Percentiles rank a stretch among this genome's conserved stretches.
phyloP scores from a whole-genome alignment of 2,329 filamentous ascomycete genomes.

The Ophiostoma sp. region DNA sequence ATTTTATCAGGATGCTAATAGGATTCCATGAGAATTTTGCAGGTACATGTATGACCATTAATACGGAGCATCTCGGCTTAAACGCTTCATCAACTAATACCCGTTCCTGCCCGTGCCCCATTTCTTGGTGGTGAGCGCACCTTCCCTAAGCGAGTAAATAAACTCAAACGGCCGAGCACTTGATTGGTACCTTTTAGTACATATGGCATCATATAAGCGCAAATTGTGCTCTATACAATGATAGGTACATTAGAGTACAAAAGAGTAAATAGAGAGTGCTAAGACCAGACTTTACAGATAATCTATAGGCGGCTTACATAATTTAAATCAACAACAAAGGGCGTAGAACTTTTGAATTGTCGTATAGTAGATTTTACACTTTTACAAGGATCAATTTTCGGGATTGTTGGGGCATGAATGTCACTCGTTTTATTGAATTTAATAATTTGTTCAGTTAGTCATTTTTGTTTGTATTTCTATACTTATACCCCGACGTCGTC shows the following conservation, averaged over 20 bases:
- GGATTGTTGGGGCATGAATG: background rate
- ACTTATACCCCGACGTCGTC: constrained; percentile 1
- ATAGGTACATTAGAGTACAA: background rate
- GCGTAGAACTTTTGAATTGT: background rate
- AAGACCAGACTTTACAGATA: background rate
- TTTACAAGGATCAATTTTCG: background rate
- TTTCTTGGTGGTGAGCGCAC: background rate
- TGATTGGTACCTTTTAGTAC: background rate
- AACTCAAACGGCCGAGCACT: background rate
- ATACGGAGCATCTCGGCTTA: background rate
- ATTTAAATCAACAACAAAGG: background rate
- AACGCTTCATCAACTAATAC: background rate
- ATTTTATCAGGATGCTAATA: background rate
- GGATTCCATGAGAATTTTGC: background rate
- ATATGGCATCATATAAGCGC: background rate
- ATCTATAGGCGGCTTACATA: background rate
- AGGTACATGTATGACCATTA: background rate
- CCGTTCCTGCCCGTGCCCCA: background rate
- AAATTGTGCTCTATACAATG: background rate
- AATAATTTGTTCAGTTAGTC: background rate
- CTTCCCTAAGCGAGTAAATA: background rate
- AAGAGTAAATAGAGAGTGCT: too few relatives aligned
- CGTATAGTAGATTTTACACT: background rate
- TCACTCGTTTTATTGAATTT: background rate
- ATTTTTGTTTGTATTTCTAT: background rate